Conservation (phyloP, 75 land plant species). For the Pinus albicaulis region DNA sequence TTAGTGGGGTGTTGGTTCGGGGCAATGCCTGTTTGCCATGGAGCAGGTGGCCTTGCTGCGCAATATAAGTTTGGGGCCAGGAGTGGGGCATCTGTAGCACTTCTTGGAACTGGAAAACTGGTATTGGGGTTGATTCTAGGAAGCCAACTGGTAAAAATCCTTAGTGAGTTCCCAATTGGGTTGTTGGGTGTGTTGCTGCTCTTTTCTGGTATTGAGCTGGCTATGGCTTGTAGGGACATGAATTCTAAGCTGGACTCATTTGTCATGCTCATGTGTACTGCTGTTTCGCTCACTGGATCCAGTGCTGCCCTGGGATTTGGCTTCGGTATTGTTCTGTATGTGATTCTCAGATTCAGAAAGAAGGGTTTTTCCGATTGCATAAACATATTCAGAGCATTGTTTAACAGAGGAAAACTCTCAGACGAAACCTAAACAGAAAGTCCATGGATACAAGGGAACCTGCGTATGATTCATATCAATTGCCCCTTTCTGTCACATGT, state of each 20-base stretch:
- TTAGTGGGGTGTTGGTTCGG: constrained; percentile 91
- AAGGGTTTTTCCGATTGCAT: too few species aligned
- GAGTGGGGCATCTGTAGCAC: constrained; percentile 62
- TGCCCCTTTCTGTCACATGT: too few species aligned
- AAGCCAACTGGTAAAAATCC: constrained; percentile 44
- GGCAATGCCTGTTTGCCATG: constrained; percentile 86
- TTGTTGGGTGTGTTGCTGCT: constrained; percentile 74
- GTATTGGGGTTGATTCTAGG: constrained; percentile 66
- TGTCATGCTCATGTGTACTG: constrained; percentile 63
- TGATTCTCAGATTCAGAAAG: constrained; percentile 53
- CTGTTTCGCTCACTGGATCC: constrained; percentile 64
- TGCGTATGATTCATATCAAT: too few species aligned
- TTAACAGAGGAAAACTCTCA: too few species aligned
- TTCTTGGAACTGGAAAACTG: constrained; percentile 61
- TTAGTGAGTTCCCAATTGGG: constrained; percentile 64
- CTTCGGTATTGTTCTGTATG: constrained; percentile 47
- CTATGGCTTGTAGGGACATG: constrained; percentile 84
- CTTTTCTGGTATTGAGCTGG: constrained; percentile 84
- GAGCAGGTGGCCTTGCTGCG: constrained; percentile 88
- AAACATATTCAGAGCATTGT: too few species aligned
- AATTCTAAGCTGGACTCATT: constrained; percentile 57
- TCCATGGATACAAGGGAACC: too few species aligned
- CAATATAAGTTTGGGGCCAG: constrained; percentile 91
- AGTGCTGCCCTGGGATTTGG: constrained; percentile 77
- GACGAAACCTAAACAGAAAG: too few species aligned